Conservation (phyloP, 441 rosid genomes). For the Bruguiera hainesii region DNA sequence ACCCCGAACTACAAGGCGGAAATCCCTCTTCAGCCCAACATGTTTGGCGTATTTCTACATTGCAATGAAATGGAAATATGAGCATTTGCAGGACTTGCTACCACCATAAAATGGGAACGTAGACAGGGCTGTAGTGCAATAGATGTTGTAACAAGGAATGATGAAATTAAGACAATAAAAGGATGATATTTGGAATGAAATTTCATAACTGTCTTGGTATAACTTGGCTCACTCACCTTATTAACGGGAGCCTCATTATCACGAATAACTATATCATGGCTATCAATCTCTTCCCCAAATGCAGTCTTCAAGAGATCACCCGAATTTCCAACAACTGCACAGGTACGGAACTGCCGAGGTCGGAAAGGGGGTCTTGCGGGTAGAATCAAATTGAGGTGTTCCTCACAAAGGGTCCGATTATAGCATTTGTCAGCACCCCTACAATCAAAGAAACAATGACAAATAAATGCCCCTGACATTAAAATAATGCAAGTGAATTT, state of each 20-base stretch:
- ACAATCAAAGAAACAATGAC: slow-evolving; percentile 19
- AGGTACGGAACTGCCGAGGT: slow-evolving; percentile 78
- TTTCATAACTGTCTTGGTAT: neutral
- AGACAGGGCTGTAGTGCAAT: too few species aligned
- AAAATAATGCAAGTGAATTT: slow-evolving; percentile 2
- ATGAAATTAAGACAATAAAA: too few species aligned
- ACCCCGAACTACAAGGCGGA: slow-evolving; percentile 95
- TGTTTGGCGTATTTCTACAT: slow-evolving; percentile 82
- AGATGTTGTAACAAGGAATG: too few species aligned
- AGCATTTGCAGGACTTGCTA: slow-evolving; percentile 12
- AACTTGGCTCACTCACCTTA: slow-evolving; percentile 40
- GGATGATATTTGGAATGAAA: neutral
- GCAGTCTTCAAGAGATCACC: slow-evolving; percentile 89
- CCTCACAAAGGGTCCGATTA: slow-evolving; percentile 87
- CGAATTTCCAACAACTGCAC: slow-evolving; percentile 97
- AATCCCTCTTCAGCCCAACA: slow-evolving; percentile 92
- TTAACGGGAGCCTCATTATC: slow-evolving; percentile 98
- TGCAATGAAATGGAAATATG: slow-evolving; percentile 19
- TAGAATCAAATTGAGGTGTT: slow-evolving; percentile 74
- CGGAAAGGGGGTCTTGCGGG: slow-evolving; percentile 90
- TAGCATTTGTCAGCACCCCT: slow-evolving; percentile 91
- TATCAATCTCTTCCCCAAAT: slow-evolving; percentile 88
- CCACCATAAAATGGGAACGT: neutral
- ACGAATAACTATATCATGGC: slow-evolving; percentile 90
- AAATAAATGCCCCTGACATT: slow-evolving; percentile 3